phyloP scores from a whole-genome alignment of 2,329 filamentous ascomycete genomes.

The Nemania sp. region DNA sequence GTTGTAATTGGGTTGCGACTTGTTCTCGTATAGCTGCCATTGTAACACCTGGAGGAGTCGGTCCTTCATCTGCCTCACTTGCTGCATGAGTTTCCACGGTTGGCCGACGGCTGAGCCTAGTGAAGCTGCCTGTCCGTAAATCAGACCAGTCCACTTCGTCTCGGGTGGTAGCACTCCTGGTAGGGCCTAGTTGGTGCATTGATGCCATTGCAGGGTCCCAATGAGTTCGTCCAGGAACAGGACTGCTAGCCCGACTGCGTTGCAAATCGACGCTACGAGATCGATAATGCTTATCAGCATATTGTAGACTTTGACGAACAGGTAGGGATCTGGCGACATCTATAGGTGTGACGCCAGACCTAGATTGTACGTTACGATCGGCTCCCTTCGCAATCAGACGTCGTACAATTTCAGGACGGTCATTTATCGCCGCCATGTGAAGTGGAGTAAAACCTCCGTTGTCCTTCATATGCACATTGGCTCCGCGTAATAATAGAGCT shows the following conservation, averaged over 20 bases:
- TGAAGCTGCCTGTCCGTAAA: conserved; percentile 41
- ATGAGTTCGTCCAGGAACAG: conserved; percentile 66
- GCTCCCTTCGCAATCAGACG: conserved; percentile 74
- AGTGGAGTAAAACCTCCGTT: conserved; percentile 80
- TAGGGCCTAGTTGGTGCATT: conserved; percentile 41
- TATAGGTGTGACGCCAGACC: conserved; percentile 70
- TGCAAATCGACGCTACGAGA: conserved; percentile 67
- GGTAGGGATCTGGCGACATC: conserved; percentile 70
- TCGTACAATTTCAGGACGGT: conserved; percentile 74
- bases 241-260: conserved; percentile 66
- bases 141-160: conserved; percentile 46
- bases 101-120: conserved; percentile 27
- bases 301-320: conserved; percentile 65
- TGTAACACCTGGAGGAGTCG: conserved; percentile 62
- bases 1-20: conserved; percentile 71
- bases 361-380: conserved; percentile 69
- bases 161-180: conserved; percentile 46
- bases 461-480: conserved; percentile 73
- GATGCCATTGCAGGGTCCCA: conserved; percentile 57
- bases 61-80: conserved; percentile 42
- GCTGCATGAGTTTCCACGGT: conserved; percentile 29
- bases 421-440: conserved; percentile 78
- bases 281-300: conserved; percentile 63
- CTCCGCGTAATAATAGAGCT: conserved; percentile 75
- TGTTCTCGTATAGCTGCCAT: conserved; percentile 75